Evolutionary conservation across 257 asterid genomes (phyloP).

Genomic region (Datura wrightii): DNA sequence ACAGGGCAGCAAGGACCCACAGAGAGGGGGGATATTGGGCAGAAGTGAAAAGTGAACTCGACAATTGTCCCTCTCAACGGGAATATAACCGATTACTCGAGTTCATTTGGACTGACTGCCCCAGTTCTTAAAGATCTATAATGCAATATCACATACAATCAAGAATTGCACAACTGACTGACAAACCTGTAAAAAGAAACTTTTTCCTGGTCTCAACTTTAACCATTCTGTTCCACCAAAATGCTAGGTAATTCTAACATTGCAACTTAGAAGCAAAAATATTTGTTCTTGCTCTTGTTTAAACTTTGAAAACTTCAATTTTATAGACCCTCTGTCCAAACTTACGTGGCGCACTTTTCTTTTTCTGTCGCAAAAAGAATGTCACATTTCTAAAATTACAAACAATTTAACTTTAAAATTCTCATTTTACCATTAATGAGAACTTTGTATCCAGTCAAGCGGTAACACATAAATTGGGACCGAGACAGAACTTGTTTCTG

Average conservation of each 20-base stretch:
- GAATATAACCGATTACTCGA: too few relatives aligned
- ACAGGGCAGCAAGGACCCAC: background rate
- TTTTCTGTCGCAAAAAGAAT: background rate
- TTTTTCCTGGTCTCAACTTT: background rate
- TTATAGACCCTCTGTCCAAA: background rate
- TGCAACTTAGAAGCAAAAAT: background rate
- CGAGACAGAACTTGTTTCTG: background rate
- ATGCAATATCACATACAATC: background rate
- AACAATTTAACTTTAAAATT: background rate
- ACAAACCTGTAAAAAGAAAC: background rate
- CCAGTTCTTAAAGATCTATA: background rate
- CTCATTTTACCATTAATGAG: conserved; percentile 11
- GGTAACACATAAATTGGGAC: background rate
- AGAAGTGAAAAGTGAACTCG: too few relatives aligned
- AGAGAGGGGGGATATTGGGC: too few relatives aligned
- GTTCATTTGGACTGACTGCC: background rate
- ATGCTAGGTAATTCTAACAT: background rate
- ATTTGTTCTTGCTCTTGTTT: background rate
- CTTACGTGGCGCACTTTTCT: background rate
- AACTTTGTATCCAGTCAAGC: background rate
- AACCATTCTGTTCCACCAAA: background rate
- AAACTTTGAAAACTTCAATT: conserved; percentile 5
- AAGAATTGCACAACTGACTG: background rate
- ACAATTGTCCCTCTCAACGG: too few relatives aligned
- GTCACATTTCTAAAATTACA: background rate